Percentiles rank a stretch among this genome's conserved stretches.
phyloP scores from a whole-genome alignment of 352 stramenopile genomes.

The Phytopythium ostracodes region DNA sequence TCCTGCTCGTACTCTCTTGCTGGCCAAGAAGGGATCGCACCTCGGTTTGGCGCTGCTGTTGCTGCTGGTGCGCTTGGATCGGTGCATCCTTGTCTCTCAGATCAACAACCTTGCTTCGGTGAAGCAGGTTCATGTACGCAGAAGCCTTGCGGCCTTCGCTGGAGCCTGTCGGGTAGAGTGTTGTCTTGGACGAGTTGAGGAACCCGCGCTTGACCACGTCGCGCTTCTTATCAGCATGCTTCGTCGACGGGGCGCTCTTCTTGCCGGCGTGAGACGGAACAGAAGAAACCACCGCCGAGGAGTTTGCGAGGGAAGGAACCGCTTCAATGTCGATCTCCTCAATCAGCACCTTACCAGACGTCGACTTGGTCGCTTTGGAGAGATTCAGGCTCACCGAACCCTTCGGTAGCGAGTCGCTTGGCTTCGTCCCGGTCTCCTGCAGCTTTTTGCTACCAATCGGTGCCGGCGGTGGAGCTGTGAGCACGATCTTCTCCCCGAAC shows the following conservation, averaged over 20 bases:
- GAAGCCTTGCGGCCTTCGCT: constrained; percentile 62
- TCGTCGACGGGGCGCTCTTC: neutral
- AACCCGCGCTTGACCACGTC: constrained; percentile 72
- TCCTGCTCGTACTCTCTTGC: constrained; percentile 4
- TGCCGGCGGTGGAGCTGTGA: neutral
- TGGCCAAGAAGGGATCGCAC: constrained; percentile 20
- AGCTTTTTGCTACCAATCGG: neutral
- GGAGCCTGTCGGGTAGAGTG: constrained; percentile 71
- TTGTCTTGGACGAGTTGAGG: constrained; percentile 50
- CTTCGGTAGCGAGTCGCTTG: constrained; percentile 1
- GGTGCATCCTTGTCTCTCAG: constrained; percentile 34
- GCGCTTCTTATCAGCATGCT: constrained; percentile 13
- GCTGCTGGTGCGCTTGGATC: constrained; percentile 27
- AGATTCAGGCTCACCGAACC: constrained; percentile 2
- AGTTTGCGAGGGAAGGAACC: neutral
- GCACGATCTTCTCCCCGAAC: constrained; percentile 6
- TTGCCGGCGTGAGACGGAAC: neutral
- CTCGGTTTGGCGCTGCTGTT: constrained; percentile 23
- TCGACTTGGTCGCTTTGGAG: neutral
- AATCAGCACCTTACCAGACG: constrained; percentile 30
- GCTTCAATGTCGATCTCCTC: constrained; percentile 25
- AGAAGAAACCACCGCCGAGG: neutral
- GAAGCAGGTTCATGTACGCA: constrained; percentile 73
- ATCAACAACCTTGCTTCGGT: constrained; percentile 79
- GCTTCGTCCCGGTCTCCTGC: neutral